These are phyloP conservation scores for Quercus glauca DNA, from an alignment of 306 rosid species.

Conservation along the genomic window DNA sequence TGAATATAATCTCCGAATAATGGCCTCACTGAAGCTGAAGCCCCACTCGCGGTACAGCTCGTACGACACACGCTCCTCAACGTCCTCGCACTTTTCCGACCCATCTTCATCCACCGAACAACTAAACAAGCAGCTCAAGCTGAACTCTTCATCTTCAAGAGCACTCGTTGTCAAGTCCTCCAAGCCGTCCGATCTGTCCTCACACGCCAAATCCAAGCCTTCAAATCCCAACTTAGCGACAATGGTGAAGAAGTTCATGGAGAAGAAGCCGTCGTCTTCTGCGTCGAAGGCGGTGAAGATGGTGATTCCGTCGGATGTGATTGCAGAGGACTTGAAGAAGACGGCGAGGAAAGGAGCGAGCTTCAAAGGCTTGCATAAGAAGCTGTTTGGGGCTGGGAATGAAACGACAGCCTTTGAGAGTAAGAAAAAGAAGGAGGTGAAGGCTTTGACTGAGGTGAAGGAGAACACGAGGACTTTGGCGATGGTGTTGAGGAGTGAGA, in stretches of 20 bases:
- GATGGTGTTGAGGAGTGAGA: conserved; percentile 90
- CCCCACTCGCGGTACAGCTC: conserved; percentile 82
- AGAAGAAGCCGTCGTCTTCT: conserved; percentile 35
- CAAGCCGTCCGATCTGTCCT: conserved; percentile 40
- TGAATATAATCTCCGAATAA: background rate
- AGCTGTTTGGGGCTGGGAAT: conserved; percentile 63
- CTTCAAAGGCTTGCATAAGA: conserved; percentile 62
- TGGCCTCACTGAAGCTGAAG: conserved; percentile 40
- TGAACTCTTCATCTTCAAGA: conserved; percentile 28
- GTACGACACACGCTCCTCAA: conserved; percentile 72
- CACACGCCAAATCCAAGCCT: conserved; percentile 26
- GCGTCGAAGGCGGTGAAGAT: conserved; percentile 38
- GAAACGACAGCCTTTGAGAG: conserved; percentile 16
- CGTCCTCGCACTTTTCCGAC: conserved; percentile 67
- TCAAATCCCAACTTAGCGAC: conserved; percentile 62
- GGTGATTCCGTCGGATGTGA: conserved; percentile 60
- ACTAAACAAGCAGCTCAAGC: too few relatives aligned
- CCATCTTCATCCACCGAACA: conserved; percentile 73
- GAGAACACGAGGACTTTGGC: conserved; percentile 86
- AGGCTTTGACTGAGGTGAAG: conserved; percentile 91
- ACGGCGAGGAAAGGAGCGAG: conserved; percentile 53
- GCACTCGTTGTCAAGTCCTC: conserved; percentile 57
- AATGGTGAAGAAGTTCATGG: conserved; percentile 76
- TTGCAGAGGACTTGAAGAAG: conserved; percentile 69
- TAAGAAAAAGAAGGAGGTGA: conserved; percentile 55